A percentile compares a stretch with the other conserved stretches of the same genome.
These are phyloP conservation scores for Chalciporus chontae DNA, from an alignment of 768 basidiomycete species.

Conservation along the genomic window DNA sequence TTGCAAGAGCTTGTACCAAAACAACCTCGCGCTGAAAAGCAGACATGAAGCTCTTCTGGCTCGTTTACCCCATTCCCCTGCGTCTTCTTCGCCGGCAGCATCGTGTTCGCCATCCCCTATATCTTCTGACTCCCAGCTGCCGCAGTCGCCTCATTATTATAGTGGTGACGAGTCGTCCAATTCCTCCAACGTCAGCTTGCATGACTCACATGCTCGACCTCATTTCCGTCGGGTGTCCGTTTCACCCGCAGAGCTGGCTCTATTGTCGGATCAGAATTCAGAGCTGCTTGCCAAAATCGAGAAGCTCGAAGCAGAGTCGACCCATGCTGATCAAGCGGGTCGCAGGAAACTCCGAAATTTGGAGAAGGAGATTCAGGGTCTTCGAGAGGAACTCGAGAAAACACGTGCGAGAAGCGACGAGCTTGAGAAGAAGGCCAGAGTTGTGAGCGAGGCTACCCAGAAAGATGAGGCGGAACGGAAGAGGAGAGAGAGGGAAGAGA, in stretches of 20 bases:
- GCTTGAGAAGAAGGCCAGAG: constrained; percentile 62
- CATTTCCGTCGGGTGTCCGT: constrained; percentile 50
- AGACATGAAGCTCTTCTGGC: constrained; percentile 72
- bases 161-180: constrained; percentile 24
- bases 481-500: constrained; percentile 44
- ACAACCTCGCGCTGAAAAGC: constrained; percentile 62
- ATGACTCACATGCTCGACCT: constrained; percentile 23
- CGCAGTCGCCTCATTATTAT: constrained; percentile 35
- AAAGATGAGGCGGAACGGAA: constrained; percentile 30
- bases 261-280: constrained; percentile 78
- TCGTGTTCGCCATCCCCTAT: constrained; percentile 23
- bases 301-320: constrained; percentile 68
- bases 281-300: constrained; percentile 76
- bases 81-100: constrained; percentile 30
- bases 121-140: constrained; percentile 24
- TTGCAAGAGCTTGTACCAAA: constrained; percentile 66
- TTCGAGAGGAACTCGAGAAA: constrained; percentile 73
- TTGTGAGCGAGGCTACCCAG: constrained; percentile 27
- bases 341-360: constrained; percentile 65
- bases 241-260: constrained; percentile 63
- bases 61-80: constrained; percentile 51
- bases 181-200: constrained; percentile 16
- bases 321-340: constrained; percentile 61
- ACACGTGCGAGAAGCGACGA: constrained; percentile 69
- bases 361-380: constrained; percentile 74